Evolutionary conservation across 2,329 filamentous ascomycete genomes (phyloP), one percentile per base, ranked within the genome.

Genomic region (Chrysoporthe cubensis): DNA sequence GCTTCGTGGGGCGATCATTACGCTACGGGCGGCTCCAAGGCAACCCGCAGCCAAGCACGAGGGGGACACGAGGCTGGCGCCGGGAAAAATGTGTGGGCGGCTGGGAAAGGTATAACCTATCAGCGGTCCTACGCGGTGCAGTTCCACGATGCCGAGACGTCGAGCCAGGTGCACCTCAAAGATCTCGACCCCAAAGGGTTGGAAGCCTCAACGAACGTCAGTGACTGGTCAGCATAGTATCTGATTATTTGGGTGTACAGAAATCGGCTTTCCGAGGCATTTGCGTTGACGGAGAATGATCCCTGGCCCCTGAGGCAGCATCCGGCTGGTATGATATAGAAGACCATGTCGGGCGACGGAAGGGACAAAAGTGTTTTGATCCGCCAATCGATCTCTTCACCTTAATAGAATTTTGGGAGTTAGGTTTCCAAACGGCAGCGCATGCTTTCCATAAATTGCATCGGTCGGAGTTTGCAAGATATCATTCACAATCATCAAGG

Each of bases 161-260:
- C 69, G 44, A 71, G 70, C 59, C 61, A 72, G 65, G 70, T 73
- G 60, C 68, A 69, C 40, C 43, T 73, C 54, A 66, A 67, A 18
- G 69, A 73, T 54, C 56, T 72, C 52, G 67, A 71, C 8, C 44
- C 46, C 46, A 66, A 67, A 64, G 69, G 67, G 65, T 69, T 69
- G 60, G 68, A 64, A 61, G 62, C 68, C 68, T 58, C 56, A 68
- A 69, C 48, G n/a, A 65, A 64, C 58, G 50, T 56, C 40, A 69
- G 68, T 54, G 65, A 69, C 16, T 67, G 68, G 64, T 67, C 68
- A 32, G 52, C 58, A 62, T 68, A 61, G 64, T 62, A 8, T 67
- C 52, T 67, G 58, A 65, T 64, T 43, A 26, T 56, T 64, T 54
- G 11, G n/a, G 48, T 57, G 26, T 63, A 40, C 60, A 67, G 67